These are phyloP conservation scores for Kwoniella sp. DNA, from an alignment of 768 basidiomycete species.

Conservation along the genomic window DNA sequence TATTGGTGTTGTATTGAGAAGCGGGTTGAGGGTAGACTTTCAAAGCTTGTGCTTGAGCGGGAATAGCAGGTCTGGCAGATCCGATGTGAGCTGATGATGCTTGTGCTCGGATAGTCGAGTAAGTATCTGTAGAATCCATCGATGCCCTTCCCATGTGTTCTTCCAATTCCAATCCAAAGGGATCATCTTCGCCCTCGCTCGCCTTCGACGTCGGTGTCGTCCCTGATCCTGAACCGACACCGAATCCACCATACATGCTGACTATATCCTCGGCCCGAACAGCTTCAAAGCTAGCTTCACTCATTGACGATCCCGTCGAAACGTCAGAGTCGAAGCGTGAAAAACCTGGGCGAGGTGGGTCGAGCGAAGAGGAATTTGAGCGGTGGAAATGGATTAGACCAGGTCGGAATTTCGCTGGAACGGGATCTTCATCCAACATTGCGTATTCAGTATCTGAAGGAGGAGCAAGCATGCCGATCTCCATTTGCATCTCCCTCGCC, in stretches of 20 bases:
- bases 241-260: conserved; percentile 31
- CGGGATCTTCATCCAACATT: conserved; percentile 7
- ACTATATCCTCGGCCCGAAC: conserved; percentile 27
- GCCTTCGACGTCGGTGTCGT: conserved; percentile 1
- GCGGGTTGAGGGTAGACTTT: not conserved
- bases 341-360: conserved; percentile 8
- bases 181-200: conserved; percentile 9
- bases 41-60: not conserved
- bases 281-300: conserved; percentile 41
- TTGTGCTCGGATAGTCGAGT: conserved; percentile 3
- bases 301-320: conserved; percentile 21
- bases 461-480: conserved; percentile 10
- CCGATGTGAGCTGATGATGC: not conserved
- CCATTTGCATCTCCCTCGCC: not conserved
- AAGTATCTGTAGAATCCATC: conserved; percentile 12
- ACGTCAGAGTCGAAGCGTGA: conserved; percentile 11
- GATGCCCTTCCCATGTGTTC: conserved; percentile 12
- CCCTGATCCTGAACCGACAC: not conserved
- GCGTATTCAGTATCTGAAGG: not conserved
- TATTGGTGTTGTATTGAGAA: not conserved
- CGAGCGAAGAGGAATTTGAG: conserved; percentile 14
- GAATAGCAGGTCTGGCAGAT: not conserved
- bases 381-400: conserved; percentile 40
- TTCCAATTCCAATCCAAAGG: conserved; percentile 18
- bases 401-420: conserved; percentile 28